Conservation (phyloP, 1,284 basidiomycete species). For the Neonothopanus nambi region DNA sequence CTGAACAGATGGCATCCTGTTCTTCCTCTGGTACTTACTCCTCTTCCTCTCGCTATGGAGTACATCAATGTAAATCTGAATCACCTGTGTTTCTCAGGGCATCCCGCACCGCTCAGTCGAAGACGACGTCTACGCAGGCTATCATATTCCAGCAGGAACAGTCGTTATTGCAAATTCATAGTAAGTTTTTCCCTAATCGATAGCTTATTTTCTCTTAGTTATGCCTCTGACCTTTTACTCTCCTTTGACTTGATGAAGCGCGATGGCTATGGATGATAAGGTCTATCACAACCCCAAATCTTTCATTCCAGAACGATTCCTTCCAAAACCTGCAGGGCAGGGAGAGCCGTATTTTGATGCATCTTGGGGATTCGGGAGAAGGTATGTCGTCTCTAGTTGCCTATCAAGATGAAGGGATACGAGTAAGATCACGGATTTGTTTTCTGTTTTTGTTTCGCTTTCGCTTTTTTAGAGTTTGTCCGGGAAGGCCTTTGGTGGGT, state of each 20-base stretch:
- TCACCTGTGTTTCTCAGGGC: conserved; percentile 7
- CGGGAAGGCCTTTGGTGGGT: not conserved
- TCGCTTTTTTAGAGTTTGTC: not conserved
- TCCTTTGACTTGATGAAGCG: not conserved
- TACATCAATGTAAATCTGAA: too few relatives aligned
- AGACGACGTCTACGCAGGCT: conserved; percentile 27
- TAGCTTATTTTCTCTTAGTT: too few relatives aligned
- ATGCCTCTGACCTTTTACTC: too few relatives aligned
- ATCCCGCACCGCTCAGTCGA: conserved; percentile 22
- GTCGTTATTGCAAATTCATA: not conserved
- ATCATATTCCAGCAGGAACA: conserved; percentile 29
- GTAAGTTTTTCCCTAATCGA: not conserved
- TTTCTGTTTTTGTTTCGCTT: too few relatives aligned
- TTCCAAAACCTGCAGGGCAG: not conserved
- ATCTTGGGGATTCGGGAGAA: conserved; percentile 4
- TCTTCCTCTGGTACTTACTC: not conserved
- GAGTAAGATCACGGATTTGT: too few relatives aligned
- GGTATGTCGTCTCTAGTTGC: not conserved
- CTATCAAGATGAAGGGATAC: too few relatives aligned
- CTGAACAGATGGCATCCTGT: not conserved
- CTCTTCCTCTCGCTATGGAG: too few relatives aligned
- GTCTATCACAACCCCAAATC: not conserved
- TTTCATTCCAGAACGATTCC: conserved; percentile 2
- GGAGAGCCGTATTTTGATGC: conserved; percentile 4
- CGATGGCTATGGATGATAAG: conserved; percentile 3